A percentile compares a stretch with the other conserved stretches of the same genome.
Conservation (phyloP, 2,329 filamentous ascomycete species). For the Colletotrichum sp. region DNA sequence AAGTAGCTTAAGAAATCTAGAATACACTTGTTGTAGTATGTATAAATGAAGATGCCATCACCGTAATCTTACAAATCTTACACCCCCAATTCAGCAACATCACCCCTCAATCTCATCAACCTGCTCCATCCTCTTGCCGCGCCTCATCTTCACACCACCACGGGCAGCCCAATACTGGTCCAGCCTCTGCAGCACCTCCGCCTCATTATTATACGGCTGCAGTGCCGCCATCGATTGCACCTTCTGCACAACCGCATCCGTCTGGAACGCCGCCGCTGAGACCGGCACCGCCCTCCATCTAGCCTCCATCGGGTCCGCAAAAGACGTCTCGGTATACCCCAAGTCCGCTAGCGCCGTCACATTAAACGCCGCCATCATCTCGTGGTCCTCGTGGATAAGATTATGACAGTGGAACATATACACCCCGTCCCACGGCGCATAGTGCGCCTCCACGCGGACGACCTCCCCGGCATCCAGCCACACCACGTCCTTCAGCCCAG, state of each 20-base stretch:
- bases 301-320: conserved; percentile 41
- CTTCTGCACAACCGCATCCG: not conserved
- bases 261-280: not conserved
- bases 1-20: not conserved
- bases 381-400: conserved; percentile 48
- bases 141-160: conserved; percentile 25
- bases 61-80: not conserved
- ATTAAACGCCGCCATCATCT: conserved; percentile 54
- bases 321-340: conserved; percentile 43
- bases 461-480: conserved; percentile 57
- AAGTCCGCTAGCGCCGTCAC: conserved; percentile 40
- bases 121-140: not conserved
- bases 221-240: conserved; percentile 13
- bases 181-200: not conserved
- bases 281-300: conserved; percentile 31
- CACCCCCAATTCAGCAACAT: not conserved
- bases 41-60: rapidly evolving
- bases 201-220: conserved; percentile 12
- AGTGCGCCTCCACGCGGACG: conserved; percentile 55
- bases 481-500: conserved; percentile 63
- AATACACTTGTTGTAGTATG: not conserved
- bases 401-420: conserved; percentile 58
- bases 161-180: not conserved
- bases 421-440: conserved; percentile 57
- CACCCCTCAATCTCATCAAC: not conserved